Evolutionary conservation across 176 grass and related monocot species (phyloP).

Genomic region (Cocos nucifera): DNA sequence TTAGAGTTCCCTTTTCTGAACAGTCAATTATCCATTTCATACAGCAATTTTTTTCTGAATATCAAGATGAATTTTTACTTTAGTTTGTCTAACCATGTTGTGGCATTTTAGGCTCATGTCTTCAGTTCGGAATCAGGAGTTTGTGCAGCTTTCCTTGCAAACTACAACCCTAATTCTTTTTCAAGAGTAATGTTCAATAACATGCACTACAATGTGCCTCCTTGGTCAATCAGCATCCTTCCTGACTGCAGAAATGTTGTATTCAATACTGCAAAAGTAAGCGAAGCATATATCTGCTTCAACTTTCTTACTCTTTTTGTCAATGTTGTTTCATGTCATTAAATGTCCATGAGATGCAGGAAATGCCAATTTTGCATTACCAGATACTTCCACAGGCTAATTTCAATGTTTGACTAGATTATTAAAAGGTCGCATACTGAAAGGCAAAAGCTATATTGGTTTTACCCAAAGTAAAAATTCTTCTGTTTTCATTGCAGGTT

Average conservation of each 20-base stretch:
- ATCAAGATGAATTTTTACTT: slow-evolving; percentile 3
- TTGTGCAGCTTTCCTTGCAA: slow-evolving; percentile 85
- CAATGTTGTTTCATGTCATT: no score
- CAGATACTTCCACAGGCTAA: no score
- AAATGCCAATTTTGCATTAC: no score
- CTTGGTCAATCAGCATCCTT: slow-evolving; percentile 99
- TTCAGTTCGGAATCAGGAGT: slow-evolving; percentile 57
- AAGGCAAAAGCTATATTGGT: no score
- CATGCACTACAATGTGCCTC: slow-evolving; percentile 76
- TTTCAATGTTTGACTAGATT: no score
- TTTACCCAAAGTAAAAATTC: no score
- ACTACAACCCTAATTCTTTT: slow-evolving; percentile 80
- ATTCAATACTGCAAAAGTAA: slow-evolving; percentile 93
- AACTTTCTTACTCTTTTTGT: no score
- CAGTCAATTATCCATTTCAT: neutral
- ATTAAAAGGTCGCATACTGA: no score
- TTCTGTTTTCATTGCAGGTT: slow-evolving; percentile 35
- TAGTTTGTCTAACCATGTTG: slow-evolving; percentile 4
- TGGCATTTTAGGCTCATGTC: slow-evolving; percentile 57
- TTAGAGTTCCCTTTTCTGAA: neutral
- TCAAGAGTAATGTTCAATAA: slow-evolving; percentile 75
- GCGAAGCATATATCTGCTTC: neutral
- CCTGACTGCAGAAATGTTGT: slow-evolving; percentile 92
- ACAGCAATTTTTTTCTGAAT: neutral
- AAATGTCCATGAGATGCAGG: no score